These are phyloP conservation scores for Fusarium mundagurra DNA, from an alignment of 2,329 filamentous ascomycete genomes.

Conservation along the genomic window DNA sequence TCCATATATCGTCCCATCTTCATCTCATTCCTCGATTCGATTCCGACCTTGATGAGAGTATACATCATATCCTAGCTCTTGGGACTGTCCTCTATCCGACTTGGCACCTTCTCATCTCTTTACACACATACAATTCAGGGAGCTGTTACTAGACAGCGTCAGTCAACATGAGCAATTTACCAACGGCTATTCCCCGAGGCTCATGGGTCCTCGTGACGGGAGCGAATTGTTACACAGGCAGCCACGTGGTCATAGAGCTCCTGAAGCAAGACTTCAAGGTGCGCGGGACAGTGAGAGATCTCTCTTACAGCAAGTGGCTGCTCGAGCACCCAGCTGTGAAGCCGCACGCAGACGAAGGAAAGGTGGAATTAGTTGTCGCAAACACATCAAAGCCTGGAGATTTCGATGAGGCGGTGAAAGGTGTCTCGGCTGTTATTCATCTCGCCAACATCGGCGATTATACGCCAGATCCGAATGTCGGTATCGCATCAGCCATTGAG, in stretches of 20 bases:
- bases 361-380: constrained; percentile 30
- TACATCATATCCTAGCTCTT: neutral
- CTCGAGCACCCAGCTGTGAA: constrained; percentile 18
- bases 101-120: no score
- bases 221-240: constrained; percentile 34
- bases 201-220: constrained; percentile 38
- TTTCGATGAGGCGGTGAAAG: constrained; percentile 34
- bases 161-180: neutral
- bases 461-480: constrained; percentile 26
- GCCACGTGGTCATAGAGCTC: constrained; percentile 34
- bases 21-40: neutral
- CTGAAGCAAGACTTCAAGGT: constrained; percentile 35
- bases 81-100: fast-evolving
- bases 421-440: constrained; percentile 32
- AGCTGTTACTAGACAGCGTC: fast-evolving
- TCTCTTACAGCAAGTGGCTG: constrained; percentile 31
- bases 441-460: constrained; percentile 23
- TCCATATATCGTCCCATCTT: constrained; percentile 1
- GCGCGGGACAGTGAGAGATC: constrained; percentile 29
- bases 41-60: neutral
- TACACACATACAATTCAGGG: fast-evolving
- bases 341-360: constrained; percentile 2
- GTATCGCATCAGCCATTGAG: constrained; percentile 22
- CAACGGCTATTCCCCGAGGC: constrained; percentile 28
- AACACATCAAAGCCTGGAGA: constrained; percentile 24